These are phyloP conservation scores for Allium fistulosum DNA, from an alignment of 106 monocot species.

Conservation along the genomic window DNA sequence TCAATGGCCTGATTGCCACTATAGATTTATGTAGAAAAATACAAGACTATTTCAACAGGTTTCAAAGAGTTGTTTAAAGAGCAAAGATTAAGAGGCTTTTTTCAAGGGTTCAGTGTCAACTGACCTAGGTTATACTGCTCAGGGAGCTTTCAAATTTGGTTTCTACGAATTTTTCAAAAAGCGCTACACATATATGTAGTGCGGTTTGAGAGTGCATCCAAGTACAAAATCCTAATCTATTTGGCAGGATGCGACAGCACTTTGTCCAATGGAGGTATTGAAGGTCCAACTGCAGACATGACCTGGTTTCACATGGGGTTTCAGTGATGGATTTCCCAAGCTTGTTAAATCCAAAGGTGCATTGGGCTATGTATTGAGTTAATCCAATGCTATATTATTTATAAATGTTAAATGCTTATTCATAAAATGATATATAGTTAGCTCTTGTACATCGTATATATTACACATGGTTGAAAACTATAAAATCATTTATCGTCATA, in stretches of 20 bases:
- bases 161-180: slow-evolving; percentile 90
- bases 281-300: slow-evolving; percentile 71
- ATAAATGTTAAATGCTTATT: too few species aligned
- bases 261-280: slow-evolving; percentile 81
- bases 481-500: too few species aligned
- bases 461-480: too few species aligned
- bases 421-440: too few species aligned
- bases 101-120: slow-evolving; percentile 73
- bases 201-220: slow-evolving; percentile 54
- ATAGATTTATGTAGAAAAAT: slow-evolving; percentile 60
- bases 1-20: neutral
- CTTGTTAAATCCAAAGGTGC: slow-evolving; percentile 59
- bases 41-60: slow-evolving; percentile 67
- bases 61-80: slow-evolving; percentile 61
- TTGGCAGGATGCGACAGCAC: slow-evolving; percentile 69
- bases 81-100: slow-evolving; percentile 68
- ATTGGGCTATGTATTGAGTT: slow-evolving; percentile 22
- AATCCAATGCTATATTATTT: too few species aligned
- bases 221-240: slow-evolving; percentile 69
- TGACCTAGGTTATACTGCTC: slow-evolving; percentile 64
- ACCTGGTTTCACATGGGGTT: slow-evolving; percentile 65
- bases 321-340: slow-evolving; percentile 64
- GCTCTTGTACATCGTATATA: too few species aligned
- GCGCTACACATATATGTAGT: slow-evolving; percentile 63
- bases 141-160: slow-evolving; percentile 74